Evolutionary conservation across 2,329 filamentous ascomycete species (phyloP).

Genomic region (Dactylellina sp.): DNA sequence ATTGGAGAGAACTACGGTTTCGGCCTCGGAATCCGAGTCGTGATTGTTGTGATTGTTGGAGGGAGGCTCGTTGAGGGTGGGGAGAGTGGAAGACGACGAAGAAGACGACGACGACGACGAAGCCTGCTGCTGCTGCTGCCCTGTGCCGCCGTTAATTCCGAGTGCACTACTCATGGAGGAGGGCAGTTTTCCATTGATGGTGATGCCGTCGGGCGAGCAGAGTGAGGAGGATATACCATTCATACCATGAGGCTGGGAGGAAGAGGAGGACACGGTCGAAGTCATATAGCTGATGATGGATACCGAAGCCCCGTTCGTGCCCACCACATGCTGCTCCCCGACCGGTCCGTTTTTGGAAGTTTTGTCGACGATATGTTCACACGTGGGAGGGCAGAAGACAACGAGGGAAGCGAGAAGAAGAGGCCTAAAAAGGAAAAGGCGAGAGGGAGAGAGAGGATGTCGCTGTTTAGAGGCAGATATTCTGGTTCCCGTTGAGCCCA

Average conservation of each 20-base stretch:
- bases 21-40: conserved; percentile 74
- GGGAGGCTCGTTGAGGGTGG: conserved; percentile 42
- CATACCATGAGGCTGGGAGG: conserved; percentile 37
- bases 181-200: conserved; percentile 38
- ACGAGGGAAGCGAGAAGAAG: conserved; percentile 7
- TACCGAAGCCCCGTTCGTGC: conserved; percentile 49
- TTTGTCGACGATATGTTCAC: neutral
- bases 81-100: conserved; percentile 33
- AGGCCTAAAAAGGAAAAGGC: conserved; percentile 11
- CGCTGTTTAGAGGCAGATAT: neutral
- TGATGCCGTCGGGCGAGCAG: conserved; percentile 31
- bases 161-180: conserved; percentile 32
- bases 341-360: neutral
- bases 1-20: conserved; percentile 75
- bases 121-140: conserved; percentile 38
- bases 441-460: conserved; percentile 2
- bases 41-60: conserved; percentile 35
- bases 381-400: neutral
- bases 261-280: conserved; percentile 40
- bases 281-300: conserved; percentile 49
- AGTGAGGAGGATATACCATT: conserved; percentile 47
- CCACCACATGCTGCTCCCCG: conserved; percentile 42
- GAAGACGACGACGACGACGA: too few species aligned
- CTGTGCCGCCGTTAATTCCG: conserved; percentile 47
- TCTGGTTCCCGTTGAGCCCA: too few species aligned